Base-by-base conservation (phyloP, 2,329 filamentous ascomycete species). In the Didymella sp. region DNA sequence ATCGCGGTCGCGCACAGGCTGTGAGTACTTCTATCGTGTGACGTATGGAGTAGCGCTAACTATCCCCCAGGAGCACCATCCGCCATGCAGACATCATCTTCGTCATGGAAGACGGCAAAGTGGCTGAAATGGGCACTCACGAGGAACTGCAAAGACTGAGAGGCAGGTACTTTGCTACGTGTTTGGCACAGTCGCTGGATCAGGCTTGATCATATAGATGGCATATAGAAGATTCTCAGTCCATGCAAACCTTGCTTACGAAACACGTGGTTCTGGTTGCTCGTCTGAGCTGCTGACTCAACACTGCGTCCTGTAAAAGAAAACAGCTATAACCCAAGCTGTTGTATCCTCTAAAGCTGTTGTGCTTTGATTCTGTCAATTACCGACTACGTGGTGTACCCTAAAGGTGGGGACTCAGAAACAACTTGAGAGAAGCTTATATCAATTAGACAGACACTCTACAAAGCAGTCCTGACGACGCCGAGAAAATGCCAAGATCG, bases 1-100 rank as follows among this genome's bases (percentile, higher is more conserved):
- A 70, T 80, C 17, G 76, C 76, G 1, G 74, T 80, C 1, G 77
- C 78, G 4, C 78, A 79, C 69, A 64, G 77, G 6, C 60, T 79
- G 31, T 94, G 89, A 27, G 54, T 52, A 24, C 5, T 8, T 33
- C 19, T 21, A 7, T 31, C 2, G 19, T 21, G 11, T 12, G 8
- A 38, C 2, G 13, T 3, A 28, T 21, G 22, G 11, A 21, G 11
- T 3, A 1, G n/a, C 13, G 25, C 50, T 52, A 13, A 52, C 40
- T 22, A 5, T 22, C 35, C 37, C 24, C 33, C 43, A 61, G 50
- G 35, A 74, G 68, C 25, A 79, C 77, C 1, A 71, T 79, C 15
- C 61, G 65, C 27, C 62, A 76, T 47, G 75, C 75, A 6, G 73
- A 77, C 58, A 31, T 68, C 1, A 79, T 80, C 27, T 78, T 75